Evolutionary conservation across 305 asterid genomes (phyloP).

Genomic region (Ilex paraguariensis): DNA sequence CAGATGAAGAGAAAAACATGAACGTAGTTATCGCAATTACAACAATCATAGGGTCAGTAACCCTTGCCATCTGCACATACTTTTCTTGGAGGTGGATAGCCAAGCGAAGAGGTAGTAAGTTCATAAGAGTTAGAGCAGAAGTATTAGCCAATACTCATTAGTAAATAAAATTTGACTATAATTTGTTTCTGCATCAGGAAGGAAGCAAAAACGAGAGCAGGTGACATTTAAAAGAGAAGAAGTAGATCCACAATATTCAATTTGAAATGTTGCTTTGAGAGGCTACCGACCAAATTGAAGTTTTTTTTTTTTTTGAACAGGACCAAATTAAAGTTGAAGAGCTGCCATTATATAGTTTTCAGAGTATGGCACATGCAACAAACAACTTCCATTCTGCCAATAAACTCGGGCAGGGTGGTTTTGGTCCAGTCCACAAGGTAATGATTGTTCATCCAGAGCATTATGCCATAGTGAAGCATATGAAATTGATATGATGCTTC

Average conservation of each 20-base stretch:
- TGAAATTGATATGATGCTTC: background rate
- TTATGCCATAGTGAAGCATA: background rate
- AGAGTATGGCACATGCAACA: constrained; percentile 42
- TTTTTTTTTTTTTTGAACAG: too few relatives aligned
- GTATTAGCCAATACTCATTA: constrained; percentile 4
- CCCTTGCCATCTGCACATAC: constrained; percentile 15
- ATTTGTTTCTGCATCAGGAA: constrained; percentile 1
- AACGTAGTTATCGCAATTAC: constrained; percentile 25
- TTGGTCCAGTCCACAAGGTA: constrained; percentile 66
- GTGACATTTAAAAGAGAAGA: constrained; percentile 12
- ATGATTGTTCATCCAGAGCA: background rate
- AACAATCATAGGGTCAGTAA: constrained; percentile 19
- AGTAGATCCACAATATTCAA: background rate
- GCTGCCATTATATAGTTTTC: constrained; percentile 38
- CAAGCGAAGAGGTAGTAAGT: constrained; percentile 35
- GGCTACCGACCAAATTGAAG: too few relatives aligned
- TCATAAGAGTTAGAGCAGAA: background rate
- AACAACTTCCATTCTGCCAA: constrained; percentile 28
- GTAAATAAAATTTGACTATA: constrained; percentile 1
- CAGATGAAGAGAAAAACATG: constrained; percentile 28
- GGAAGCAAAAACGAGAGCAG: background rate
- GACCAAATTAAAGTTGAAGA: constrained; percentile 37
- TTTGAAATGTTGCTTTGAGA: too few relatives aligned
- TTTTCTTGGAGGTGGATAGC: constrained; percentile 33
- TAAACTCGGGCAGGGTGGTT: constrained; percentile 71